Evolutionary conservation across 73 alveolate genomes (phyloP).

Genomic region (Strombidium stylifer): DNA sequence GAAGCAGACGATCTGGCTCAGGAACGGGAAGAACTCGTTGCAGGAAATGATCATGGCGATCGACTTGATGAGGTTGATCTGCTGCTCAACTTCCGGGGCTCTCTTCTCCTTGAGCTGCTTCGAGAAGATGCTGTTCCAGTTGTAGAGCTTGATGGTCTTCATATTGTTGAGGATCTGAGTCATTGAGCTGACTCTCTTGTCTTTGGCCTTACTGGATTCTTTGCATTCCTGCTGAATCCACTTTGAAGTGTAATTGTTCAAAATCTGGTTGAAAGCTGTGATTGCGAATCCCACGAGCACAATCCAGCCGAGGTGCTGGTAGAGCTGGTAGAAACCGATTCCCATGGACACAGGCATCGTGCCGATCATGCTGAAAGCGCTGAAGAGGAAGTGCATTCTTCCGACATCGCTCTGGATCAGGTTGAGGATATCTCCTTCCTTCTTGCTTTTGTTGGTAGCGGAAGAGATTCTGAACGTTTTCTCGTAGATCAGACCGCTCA

Average conservation of each 20-base stretch:
- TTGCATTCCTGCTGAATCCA: conserved; percentile 11
- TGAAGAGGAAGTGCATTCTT: conserved; percentile 23
- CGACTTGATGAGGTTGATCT: conserved; percentile 4
- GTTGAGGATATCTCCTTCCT: conserved; percentile 56
- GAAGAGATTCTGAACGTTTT: conserved; percentile 37
- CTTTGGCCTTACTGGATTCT: conserved; percentile 24
- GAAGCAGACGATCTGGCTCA: conserved; percentile 21
- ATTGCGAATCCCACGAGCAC: conserved; percentile 46
- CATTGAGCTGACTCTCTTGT: conserved; percentile 32
- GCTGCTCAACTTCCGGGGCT: conserved; percentile 11
- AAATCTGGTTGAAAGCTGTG: background rate
- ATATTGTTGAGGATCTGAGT: conserved; percentile 53
- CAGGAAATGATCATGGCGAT: conserved; percentile 4
- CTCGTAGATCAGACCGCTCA: no score
- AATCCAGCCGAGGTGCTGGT: conserved; percentile 26
- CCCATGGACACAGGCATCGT: conserved; percentile 31
- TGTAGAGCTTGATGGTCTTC: conserved; percentile 48
- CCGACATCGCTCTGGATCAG: conserved; percentile 51
- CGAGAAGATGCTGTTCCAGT: conserved; percentile 44
- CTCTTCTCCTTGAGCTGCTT: conserved; percentile 18
- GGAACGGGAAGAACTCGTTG: conserved; percentile 21
- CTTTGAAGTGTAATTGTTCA: conserved; percentile 18
- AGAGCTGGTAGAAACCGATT: conserved; percentile 26
- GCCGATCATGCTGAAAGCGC: conserved; percentile 28
- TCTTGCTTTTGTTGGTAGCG: conserved; percentile 51